Conservation (phyloP, 2,329 filamentous ascomycete genomes). For the Coniochaeta ligniaria region DNA sequence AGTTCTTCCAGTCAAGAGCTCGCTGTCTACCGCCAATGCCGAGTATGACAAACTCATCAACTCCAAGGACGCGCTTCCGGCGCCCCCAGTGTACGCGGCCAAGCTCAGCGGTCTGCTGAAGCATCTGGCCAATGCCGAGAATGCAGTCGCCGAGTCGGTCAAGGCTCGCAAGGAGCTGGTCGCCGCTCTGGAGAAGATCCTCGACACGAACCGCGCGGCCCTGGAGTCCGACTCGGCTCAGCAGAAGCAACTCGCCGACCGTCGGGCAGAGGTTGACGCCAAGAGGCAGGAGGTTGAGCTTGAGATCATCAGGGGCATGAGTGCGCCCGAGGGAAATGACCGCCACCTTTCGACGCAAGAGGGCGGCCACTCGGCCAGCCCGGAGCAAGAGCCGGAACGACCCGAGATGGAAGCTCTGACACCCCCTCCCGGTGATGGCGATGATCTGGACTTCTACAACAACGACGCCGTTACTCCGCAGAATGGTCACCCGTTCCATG, state of each 20-base stretch:
- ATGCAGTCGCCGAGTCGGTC: conserved; percentile 81
- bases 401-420: conserved; percentile 81
- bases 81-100: conserved; percentile 85
- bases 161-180: conserved; percentile 76
- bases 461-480: conserved; percentile 6
- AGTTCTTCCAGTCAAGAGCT: conserved; percentile 57
- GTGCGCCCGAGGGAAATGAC: conserved; percentile 39
- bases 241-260: conserved; percentile 54
- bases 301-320: conserved; percentile 76
- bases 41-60: conserved; percentile 83
- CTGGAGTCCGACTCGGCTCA: conserved; percentile 64
- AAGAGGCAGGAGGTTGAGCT: conserved; percentile 88
- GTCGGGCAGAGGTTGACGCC: conserved; percentile 65
- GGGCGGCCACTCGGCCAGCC: conserved; percentile 31
- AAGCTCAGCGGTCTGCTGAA: conserved; percentile 86
- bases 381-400: conserved; percentile 53
- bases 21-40: conserved; percentile 62
- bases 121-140: conserved; percentile 80
- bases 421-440: conserved; percentile 56
- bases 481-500: conserved; percentile 3
- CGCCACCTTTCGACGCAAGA: conserved; percentile 22
- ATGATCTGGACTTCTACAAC: conserved; percentile 18
- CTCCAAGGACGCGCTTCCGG: conserved; percentile 51
- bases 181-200: conserved; percentile 71
- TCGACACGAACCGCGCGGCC: conserved; percentile 64